A percentile compares a stretch with the other conserved stretches of the same genome.
Evolutionary conservation across 2,329 filamentous ascomycete genomes (phyloP).

Genomic region (Neopestalotiopsis rosae): DNA sequence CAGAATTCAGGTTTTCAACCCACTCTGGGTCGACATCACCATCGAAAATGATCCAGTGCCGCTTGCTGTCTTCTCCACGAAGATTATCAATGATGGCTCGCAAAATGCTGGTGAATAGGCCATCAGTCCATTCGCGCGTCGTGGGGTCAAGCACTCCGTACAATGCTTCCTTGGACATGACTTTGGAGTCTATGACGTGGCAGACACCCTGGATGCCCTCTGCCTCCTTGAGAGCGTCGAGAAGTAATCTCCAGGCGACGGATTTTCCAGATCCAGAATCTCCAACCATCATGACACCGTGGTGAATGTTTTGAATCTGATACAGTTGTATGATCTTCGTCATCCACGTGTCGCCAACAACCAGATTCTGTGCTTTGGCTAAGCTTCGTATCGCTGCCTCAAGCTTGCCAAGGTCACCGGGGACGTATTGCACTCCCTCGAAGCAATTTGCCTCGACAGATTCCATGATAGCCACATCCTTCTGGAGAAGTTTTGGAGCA

Average conservation of each 20-base stretch:
- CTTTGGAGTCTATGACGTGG: conserved; percentile 98
- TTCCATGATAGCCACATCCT: conserved; percentile 88
- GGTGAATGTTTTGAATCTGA: conserved; percentile 96
- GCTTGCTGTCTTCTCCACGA: conserved; percentile 93
- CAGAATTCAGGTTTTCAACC: conserved; percentile 99
- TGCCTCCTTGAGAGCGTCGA: conserved; percentile 88
- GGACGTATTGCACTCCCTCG: conserved; percentile 90
- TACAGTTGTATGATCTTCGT: conserved; percentile 96
- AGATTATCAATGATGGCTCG: conserved; percentile 99
- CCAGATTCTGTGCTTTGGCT: conserved; percentile 83
- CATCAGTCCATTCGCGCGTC: conserved; percentile 98
- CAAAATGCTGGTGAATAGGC: conserved; percentile 95
- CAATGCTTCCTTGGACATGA: conserved; percentile 98
- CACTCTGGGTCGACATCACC: conserved; percentile 99
- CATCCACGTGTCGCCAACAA: conserved; percentile 95
- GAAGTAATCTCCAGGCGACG: conserved; percentile 87
- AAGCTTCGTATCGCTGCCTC: conserved; percentile 82
- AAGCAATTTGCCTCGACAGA: conserved; percentile 85
- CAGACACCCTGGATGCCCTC: conserved; percentile 93
- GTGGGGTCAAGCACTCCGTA: conserved; percentile 97
- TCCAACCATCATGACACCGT: conserved; percentile 99
- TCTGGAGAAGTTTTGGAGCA: conserved; percentile 92
- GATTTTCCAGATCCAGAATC: conserved; percentile 98
- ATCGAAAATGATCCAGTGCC: conserved; percentile 99
- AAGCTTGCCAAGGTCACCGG: conserved; percentile 81